Conservation (phyloP, 2,329 filamentous ascomycete species). For the Chlorencoelia australis region DNA sequence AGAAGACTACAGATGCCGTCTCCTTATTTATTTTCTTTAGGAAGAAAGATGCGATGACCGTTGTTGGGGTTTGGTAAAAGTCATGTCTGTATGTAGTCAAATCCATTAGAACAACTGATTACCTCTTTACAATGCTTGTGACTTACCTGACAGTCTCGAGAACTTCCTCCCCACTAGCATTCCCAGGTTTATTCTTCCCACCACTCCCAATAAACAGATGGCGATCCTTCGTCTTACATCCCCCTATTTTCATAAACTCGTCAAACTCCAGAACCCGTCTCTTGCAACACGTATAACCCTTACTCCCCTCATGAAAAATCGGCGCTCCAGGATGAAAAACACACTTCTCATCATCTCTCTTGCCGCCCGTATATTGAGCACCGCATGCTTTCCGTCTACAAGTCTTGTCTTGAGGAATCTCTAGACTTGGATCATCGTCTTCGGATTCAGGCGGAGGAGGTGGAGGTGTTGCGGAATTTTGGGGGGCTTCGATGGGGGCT, state of each 20-base stretch:
- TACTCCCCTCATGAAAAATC: constrained; percentile 96
- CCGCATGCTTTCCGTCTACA: constrained; percentile 75
- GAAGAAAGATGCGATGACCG: constrained; percentile 85
- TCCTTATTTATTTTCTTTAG: constrained; percentile 94
- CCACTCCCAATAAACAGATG: constrained; percentile 81
- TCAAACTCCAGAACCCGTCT: constrained; percentile 91
- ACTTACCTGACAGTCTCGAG: constrained; percentile 66
- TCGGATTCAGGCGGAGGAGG: constrained; percentile 68
- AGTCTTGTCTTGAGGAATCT: constrained; percentile 61
- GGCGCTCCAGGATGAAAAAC: constrained; percentile 81
- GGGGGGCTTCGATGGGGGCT: constrained; percentile 33
- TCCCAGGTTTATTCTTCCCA: constrained; percentile 54
- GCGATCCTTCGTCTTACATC: constrained; percentile 70
- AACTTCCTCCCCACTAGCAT: constrained; percentile 55
- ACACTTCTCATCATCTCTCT: constrained; percentile 65
- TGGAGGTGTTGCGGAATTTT: constrained; percentile 34
- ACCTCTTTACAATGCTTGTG: not conserved
- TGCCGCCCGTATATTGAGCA: constrained; percentile 48
- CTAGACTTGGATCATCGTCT: constrained; percentile 68
- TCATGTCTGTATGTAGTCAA: constrained; percentile 49
- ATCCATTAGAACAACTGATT: not conserved
- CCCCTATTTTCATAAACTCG: constrained; percentile 92
- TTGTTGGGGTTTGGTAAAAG: constrained; percentile 84
- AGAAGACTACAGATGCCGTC: constrained; percentile 62
- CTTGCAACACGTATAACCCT: constrained; percentile 97